Evolutionary conservation across 257 asterid species (phyloP).

Genomic region (Penstemon davidsonii): DNA sequence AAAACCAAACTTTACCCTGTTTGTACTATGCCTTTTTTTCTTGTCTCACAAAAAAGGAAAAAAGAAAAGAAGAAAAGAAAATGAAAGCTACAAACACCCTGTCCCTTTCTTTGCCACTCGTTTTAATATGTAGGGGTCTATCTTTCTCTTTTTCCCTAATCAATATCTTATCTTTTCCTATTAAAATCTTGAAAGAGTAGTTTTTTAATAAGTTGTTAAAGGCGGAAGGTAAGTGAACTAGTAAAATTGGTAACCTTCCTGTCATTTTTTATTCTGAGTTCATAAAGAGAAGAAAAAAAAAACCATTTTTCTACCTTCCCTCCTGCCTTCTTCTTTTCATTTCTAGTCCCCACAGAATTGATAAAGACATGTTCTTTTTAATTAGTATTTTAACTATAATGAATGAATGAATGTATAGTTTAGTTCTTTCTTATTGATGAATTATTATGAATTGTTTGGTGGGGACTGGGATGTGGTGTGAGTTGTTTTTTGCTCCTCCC

Average conservation of each 20-base stretch:
- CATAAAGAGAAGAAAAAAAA: not conserved
- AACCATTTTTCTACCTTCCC: conserved; percentile 16
- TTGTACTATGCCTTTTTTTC: conserved; percentile 20
- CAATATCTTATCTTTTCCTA: conserved; percentile 16
- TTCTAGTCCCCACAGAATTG: not conserved
- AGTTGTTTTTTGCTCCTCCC: conserved; percentile 12
- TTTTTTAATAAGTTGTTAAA: conserved; percentile 40
- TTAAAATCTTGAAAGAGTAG: not conserved
- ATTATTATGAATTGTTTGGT: conserved; percentile 9
- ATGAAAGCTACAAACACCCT: conserved; percentile 41
- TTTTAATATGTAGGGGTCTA: conserved; percentile 24
- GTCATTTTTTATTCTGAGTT: conserved; percentile 9
- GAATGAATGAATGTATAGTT: not conserved
- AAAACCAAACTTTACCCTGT: conserved; percentile 3
- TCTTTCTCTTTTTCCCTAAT: conserved; percentile 30
- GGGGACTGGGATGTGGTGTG: not conserved
- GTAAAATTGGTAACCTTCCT: conserved; percentile 25
- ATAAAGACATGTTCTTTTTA: not conserved
- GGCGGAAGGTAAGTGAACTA: conserved; percentile 33
- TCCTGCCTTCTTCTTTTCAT: conserved; percentile 17
- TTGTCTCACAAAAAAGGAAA: conserved; percentile 19
- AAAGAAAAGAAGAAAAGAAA: not conserved
- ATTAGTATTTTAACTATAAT: not conserved
- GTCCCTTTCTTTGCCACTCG: conserved; percentile 66
- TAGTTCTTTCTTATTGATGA: conserved; percentile 1